These are phyloP conservation scores for Colletotrichum caudatum DNA, from an alignment of 2,329 filamentous ascomycete genomes.

Conservation along the genomic window DNA sequence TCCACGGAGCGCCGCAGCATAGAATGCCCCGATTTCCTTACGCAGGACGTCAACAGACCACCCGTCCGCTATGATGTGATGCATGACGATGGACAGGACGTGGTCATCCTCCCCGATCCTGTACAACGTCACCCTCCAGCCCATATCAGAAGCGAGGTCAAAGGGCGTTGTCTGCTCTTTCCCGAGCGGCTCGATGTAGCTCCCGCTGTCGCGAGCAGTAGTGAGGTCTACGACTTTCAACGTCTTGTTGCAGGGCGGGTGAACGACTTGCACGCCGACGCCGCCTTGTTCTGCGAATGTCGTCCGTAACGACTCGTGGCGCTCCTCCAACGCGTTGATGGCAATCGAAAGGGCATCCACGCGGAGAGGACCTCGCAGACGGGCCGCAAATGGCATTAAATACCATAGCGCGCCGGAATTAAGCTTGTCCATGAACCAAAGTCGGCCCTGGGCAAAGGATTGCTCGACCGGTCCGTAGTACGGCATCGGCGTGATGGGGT, in stretches of 20 bases:
- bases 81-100: conserved; percentile 47
- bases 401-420: conserved; percentile 2
- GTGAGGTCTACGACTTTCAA: conserved; percentile 18
- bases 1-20: conserved; percentile 37
- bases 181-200: conserved; percentile 6
- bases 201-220: not conserved
- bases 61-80: conserved; percentile 48
- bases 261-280: conserved; percentile 25
- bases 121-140: conserved; percentile 43
- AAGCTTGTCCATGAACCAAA: conserved; percentile 15
- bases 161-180: conserved; percentile 45
- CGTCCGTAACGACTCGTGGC: conserved; percentile 14
- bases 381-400: conserved; percentile 7
- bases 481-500: not conserved
- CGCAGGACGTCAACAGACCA: conserved; percentile 47
- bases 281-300: conserved; percentile 1
- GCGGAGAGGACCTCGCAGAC: not conserved
- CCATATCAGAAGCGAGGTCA: conserved; percentile 43
- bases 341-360: not conserved
- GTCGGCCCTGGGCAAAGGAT: conserved; percentile 12
- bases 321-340: not conserved
- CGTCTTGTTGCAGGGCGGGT: conserved; percentile 6
- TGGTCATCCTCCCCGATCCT: conserved; percentile 40
- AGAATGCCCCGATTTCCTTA: conserved; percentile 44
- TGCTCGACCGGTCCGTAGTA: conserved; percentile 18